A percentile compares a stretch with the other conserved stretches of the same genome.
These are phyloP conservation scores for Epichloe gansuensis DNA, from an alignment of 2,329 filamentous ascomycete species.

Conservation along the genomic window DNA sequence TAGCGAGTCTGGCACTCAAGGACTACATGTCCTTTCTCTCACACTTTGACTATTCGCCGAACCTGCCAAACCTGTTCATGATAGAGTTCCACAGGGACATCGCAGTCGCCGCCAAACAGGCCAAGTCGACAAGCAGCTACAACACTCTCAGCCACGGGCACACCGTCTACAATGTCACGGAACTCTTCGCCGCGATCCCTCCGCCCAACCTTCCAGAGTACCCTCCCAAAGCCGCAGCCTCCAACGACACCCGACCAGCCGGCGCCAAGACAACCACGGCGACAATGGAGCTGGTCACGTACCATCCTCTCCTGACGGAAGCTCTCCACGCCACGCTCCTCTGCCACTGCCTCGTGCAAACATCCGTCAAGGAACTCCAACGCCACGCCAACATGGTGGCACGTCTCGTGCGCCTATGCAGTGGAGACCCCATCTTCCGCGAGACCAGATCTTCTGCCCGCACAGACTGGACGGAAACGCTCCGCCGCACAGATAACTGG, in stretches of 20 bases:
- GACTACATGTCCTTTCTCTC: conserved; percentile 64
- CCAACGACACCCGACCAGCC: not conserved
- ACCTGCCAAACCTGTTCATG: conserved; percentile 33
- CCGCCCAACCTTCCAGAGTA: conserved; percentile 56
- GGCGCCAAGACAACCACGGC: conserved; percentile 10
- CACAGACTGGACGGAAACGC: conserved; percentile 68
- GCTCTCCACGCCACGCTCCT: conserved; percentile 68
- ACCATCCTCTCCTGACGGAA: conserved; percentile 69
- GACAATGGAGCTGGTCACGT: conserved; percentile 40
- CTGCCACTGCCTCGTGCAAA: conserved; percentile 69
- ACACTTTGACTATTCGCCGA: conserved; percentile 67
- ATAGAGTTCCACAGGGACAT: conserved; percentile 46
- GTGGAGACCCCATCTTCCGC: conserved; percentile 74
- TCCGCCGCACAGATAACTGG: conserved; percentile 55
- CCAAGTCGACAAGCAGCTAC: not conserved
- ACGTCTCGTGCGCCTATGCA: conserved; percentile 57
- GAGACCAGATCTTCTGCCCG: conserved; percentile 58
- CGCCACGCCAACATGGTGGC: conserved; percentile 76
- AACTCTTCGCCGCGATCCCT: conserved; percentile 59
- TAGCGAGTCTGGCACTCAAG: conserved; percentile 63
- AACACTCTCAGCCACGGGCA: conserved; percentile 18
- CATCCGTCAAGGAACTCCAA: conserved; percentile 62
- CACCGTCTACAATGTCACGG: conserved; percentile 35
- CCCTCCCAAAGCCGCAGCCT: conserved; percentile 31
- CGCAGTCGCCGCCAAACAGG: conserved; percentile 18